Evolutionary conservation across 257 asterid genomes (phyloP).

Genomic region (Nicotiana tomentosiformis): DNA sequence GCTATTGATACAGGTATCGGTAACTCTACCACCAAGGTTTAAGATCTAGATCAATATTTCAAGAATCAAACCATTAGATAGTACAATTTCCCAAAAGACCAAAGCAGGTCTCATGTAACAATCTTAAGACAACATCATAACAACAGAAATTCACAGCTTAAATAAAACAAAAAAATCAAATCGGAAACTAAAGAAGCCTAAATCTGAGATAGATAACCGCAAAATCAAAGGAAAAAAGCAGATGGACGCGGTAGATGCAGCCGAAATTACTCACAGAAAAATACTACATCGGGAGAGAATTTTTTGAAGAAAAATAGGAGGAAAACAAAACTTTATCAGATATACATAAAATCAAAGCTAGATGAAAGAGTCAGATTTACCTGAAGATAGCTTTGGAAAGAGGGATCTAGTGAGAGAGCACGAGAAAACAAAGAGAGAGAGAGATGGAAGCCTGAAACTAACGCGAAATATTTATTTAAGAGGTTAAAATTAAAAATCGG

Average conservation of each 20-base stretch:
- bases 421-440: not conserved
- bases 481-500: not conserved
- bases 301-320: too few species aligned
- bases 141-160: not conserved
- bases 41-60: conserved; percentile 5
- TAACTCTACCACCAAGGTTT: not conserved
- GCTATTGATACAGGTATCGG: not conserved
- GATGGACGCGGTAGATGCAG: too few species aligned
- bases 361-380: not conserved
- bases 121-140: not conserved
- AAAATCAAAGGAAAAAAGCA: too few species aligned
- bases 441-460: not conserved
- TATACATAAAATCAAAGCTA: too few species aligned
- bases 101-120: not conserved
- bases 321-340: too few species aligned
- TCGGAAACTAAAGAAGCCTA: not conserved
- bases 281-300: too few species aligned
- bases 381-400: not conserved
- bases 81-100: not conserved
- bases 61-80: not conserved
- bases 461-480: not conserved
- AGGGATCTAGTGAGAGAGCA: conserved; percentile 5
- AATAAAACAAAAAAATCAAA: not conserved
- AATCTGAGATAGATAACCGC: not conserved
- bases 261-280: too few species aligned